Conservation (phyloP, 2,329 filamentous ascomycete species). For the Acrocalymma vagum region DNA sequence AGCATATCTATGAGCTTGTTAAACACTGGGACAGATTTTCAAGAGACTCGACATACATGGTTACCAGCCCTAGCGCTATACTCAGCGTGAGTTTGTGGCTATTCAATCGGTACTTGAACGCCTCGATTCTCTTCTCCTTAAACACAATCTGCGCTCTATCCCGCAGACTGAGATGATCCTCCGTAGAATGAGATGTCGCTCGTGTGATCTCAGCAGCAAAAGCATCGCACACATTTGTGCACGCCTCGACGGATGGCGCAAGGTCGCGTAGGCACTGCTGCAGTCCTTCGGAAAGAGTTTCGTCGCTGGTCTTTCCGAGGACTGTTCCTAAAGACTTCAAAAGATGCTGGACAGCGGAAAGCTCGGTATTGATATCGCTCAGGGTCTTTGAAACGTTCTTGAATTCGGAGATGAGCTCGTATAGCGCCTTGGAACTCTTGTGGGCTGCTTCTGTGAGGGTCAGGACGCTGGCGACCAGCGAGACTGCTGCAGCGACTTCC, state of each 20-base stretch:
- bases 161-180: conserved; percentile 1
- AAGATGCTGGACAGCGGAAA: conserved; percentile 3
- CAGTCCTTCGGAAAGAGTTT: conserved; percentile 4
- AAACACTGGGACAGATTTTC: not conserved
- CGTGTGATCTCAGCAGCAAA: not conserved
- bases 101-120: conserved; percentile 5
- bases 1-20: too few relatives aligned
- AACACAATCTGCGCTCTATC: conserved; percentile 1
- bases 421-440: conserved; percentile 1
- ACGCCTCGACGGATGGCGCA: conserved; percentile 2
- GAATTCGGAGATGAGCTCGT: conserved; percentile 1
- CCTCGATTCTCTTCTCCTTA: conserved; percentile 5
- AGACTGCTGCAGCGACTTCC: conserved; percentile 4
- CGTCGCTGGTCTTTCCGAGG: conserved; percentile 3
- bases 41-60: not conserved
- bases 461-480: conserved; percentile 3
- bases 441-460: conserved; percentile 1
- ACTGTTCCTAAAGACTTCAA: conserved; percentile 2
- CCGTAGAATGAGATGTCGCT: conserved; percentile 3
- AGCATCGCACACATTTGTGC: conserved; percentile 3
- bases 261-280: conserved; percentile 3
- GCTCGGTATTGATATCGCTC: conserved; percentile 6
- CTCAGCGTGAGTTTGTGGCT: conserved; percentile 7
- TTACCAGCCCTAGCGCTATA: conserved; percentile 5
- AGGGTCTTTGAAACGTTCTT: conserved; percentile 4